These are phyloP conservation scores for Ceratobasidium sp. DNA, from an alignment of 1,284 basidiomycete species.

Conservation along the genomic window DNA sequence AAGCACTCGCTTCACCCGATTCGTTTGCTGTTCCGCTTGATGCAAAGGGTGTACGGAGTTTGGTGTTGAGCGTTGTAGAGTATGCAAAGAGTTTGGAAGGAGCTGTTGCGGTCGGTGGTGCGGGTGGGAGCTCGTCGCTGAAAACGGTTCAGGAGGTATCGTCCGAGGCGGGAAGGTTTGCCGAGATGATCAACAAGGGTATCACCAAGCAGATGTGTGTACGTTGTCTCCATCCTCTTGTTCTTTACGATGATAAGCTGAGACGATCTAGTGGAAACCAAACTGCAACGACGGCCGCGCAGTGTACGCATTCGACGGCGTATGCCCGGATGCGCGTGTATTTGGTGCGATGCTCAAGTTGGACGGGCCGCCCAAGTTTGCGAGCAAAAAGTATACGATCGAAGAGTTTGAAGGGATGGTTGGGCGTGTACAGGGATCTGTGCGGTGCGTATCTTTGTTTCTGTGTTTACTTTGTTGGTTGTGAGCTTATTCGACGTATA, in stretches of 20 bases:
- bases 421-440: neutral
- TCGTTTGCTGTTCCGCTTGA: constrained; percentile 1
- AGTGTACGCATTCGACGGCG: constrained; percentile 6
- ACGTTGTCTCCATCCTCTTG: neutral
- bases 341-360: constrained; percentile 5
- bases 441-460: neutral
- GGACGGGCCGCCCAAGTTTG: neutral
- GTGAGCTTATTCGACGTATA: neutral
- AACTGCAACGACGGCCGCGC: constrained; percentile 10
- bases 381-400: neutral
- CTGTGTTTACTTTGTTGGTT: no score
- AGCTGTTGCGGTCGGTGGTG: constrained; percentile 3
- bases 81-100: constrained; percentile 36
- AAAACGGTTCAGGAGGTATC: constrained; percentile 10
- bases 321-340: constrained; percentile 23
- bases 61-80: neutral
- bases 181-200: neutral
- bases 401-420: constrained; percentile 32
- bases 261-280: constrained; percentile 28
- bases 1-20: constrained; percentile 17
- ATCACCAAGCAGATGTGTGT: constrained; percentile 26
- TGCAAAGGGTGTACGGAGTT: neutral
- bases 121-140: neutral
- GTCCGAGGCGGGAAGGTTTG: neutral
- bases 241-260: neutral